These are phyloP conservation scores for Massariosphaeria phaeospora DNA, from an alignment of 495 filamentous ascomycete genomes.

Conservation along the genomic window DNA sequence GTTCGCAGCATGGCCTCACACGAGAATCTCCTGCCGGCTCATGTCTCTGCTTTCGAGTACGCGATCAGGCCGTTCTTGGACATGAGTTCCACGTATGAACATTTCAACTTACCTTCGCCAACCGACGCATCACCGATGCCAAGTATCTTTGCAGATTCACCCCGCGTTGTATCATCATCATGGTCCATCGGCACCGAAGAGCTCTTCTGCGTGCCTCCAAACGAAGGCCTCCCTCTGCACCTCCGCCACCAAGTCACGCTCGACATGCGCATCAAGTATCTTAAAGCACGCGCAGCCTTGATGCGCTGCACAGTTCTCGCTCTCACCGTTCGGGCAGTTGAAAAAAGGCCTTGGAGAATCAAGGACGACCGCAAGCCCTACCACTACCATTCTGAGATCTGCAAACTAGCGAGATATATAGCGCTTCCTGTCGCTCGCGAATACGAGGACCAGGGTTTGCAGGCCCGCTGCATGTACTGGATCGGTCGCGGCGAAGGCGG, in stretches of 20 bases:
- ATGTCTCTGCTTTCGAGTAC: conserved; percentile 6
- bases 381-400: not conserved
- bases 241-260: not conserved
- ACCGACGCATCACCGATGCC: not conserved
- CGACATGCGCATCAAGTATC: not conserved
- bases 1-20: not conserved
- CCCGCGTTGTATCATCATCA: not conserved
- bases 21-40: not conserved
- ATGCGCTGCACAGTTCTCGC: not conserved
- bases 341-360: not conserved
- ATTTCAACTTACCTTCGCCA: not conserved
- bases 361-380: not conserved
- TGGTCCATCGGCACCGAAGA: not conserved
- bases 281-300: not conserved
- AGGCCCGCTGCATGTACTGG: conserved; percentile 1
- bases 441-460: not conserved
- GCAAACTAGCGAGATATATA: not conserved
- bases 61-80: not conserved
- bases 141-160: not conserved
- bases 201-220: not conserved
- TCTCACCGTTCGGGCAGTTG: not conserved
- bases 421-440: not conserved
- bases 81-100: not conserved
- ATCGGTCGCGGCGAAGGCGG: not conserved
- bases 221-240: not conserved